Evolutionary conservation across 257 asterid genomes (phyloP).

Genomic region (Plantago major): DNA sequence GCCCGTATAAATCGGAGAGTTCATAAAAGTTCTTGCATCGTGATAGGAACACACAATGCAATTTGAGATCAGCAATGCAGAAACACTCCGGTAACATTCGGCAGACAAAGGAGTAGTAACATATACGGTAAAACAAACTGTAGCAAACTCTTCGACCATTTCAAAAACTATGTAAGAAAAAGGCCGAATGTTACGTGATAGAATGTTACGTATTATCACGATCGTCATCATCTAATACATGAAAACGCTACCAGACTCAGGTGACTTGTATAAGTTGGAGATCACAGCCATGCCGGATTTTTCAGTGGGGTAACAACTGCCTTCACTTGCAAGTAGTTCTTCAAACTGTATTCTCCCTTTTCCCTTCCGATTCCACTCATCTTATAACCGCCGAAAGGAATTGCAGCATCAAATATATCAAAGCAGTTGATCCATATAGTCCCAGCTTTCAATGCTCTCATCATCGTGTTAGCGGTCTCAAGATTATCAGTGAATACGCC

Average conservation of each 20-base stretch:
- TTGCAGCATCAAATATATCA: slow-evolving; percentile 84
- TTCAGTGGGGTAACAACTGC: slow-evolving; percentile 78
- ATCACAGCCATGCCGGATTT: slow-evolving; percentile 92
- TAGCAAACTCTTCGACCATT: not conserved
- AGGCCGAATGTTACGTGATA: not conserved
- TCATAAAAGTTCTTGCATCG: no score
- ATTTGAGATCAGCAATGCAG: no score
- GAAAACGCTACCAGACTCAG: slow-evolving; percentile 8
- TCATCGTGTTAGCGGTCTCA: slow-evolving; percentile 80
- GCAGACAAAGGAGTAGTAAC: no score
- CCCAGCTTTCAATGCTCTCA: slow-evolving; percentile 80
- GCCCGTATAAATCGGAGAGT: no score
- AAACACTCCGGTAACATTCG: no score
- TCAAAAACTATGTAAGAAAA: not conserved
- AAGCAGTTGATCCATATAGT: slow-evolving; percentile 80
- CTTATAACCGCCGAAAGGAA: slow-evolving; percentile 95
- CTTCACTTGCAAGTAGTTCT: slow-evolving; percentile 87
- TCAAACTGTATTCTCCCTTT: slow-evolving; percentile 84
- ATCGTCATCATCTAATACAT: slow-evolving; percentile 18
- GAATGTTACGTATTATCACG: slow-evolving; percentile 12
- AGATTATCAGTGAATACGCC: slow-evolving; percentile 84
- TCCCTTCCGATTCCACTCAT: slow-evolving; percentile 96
- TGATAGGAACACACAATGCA: no score
- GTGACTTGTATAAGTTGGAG: not conserved
- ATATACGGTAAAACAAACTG: no score